Conservation (phyloP, 1,139 yeast genomes). For the Scheffersomyces illinoinensis region DNA sequence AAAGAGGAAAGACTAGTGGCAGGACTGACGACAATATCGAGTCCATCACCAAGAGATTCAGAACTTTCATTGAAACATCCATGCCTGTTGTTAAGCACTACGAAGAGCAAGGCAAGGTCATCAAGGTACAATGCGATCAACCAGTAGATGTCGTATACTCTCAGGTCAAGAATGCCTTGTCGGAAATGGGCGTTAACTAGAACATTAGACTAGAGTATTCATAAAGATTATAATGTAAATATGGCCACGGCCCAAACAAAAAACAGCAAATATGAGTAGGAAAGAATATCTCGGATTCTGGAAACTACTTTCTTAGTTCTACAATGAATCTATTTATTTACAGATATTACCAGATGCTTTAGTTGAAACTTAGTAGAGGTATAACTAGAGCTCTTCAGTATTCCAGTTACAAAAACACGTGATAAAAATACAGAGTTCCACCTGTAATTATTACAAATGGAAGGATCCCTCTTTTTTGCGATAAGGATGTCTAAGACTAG, state of each 20-base stretch:
- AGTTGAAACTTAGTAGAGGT: no score
- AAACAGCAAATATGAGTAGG: background rate
- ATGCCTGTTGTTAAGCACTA: constrained; percentile 93
- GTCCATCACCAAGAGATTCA: constrained; percentile 85
- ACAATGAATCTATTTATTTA: no score
- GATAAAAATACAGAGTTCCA: no score
- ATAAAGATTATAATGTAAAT: background rate
- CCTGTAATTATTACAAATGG: background rate
- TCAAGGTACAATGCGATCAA: constrained; percentile 75
- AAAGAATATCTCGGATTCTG: background rate
- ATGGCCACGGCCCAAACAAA: background rate
- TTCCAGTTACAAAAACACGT: no score
- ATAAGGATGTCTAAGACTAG: background rate
- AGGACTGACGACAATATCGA: constrained; percentile 92
- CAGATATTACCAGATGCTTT: no score
- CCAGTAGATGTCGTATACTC: constrained; percentile 76
- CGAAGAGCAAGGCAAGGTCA: constrained; percentile 73
- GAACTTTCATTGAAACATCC: constrained; percentile 81
- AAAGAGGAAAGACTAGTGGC: constrained; percentile 94
- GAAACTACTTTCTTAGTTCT: no score
- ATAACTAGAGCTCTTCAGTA: no score
- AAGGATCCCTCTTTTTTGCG: background rate
- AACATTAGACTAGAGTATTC: background rate
- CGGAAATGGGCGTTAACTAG: background rate
- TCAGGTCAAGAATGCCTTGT: constrained; percentile 67